Evolutionary conservation across 2,329 filamentous ascomycete genomes (phyloP), one percentile per base, ranked within the genome.

Genomic region (Fusarium devonianum): DNA sequence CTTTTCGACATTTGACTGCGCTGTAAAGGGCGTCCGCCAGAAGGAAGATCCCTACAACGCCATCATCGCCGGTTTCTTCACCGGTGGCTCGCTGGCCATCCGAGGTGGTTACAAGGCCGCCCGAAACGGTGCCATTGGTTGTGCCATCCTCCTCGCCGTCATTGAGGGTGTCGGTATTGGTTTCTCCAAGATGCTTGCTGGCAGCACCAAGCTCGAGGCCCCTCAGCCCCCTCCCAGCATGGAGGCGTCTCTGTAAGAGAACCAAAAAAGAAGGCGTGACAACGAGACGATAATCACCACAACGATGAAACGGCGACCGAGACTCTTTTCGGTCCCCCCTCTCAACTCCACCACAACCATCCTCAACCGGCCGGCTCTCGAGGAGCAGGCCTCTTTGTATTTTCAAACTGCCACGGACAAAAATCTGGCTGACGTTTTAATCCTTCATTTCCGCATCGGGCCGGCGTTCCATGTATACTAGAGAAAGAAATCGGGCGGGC

Each of bases 31-130:
- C 49, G 78, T 93, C 47, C 81, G 92, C 60, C 90, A 94, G 81
- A 97, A 97, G 86, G 94, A 99, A 74, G 94, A 97, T 72, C 92
- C 94, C 11, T 97, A 92, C 79, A 97, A 97, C 77, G 92, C 92
- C 67, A 97, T 99, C 72, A 95, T 93, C 65, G 94, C 93, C 30
- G 94, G 94, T 43, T 97, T 97, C 81, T 93, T 97, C 75, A 97
- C 94, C 4, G 92, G 92, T 67, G 94, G 94, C 63, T 85, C 93
- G 21, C 82, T 99, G 23, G 94, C 94, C 40, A 87, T 97, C 56
- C 85, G 94, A 76, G 94, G 94, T 67, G 94, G 94, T 50, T 88
- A 88, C 73, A 92, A 90, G 78, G 91, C 93, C 16, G 92, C 94
- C 58, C 83, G 94, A 66, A 97, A 97, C 75, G 92, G 91, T 53